Evolutionary conservation across 1,139 yeast species (phyloP), one percentile per base, ranked within the genome.

Genomic region (Zhuliangozyma blackwelliae): DNA sequence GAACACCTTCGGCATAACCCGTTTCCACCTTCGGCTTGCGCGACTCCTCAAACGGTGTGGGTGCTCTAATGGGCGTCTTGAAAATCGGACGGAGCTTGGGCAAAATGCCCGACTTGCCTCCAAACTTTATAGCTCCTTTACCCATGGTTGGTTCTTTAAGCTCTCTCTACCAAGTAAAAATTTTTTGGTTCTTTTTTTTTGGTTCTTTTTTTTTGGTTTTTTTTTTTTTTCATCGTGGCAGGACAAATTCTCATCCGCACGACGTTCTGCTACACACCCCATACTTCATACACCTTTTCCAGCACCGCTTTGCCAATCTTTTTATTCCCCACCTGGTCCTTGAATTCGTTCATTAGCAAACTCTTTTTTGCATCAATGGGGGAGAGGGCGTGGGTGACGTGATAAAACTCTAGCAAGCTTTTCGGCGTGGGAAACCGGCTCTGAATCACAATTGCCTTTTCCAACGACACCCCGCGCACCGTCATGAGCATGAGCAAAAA

Each of bases 391-490:
- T 57, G 43, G 12, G 47, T 46, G 1, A 42, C 35, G 25, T 54
- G 58, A 44, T 53, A 67, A 36, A 43, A 67, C 22, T 65, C 65
- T 5, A 78, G 49, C 16, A 88, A 63, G 20, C 48, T 52, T 27
- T 62, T 59, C 0, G 96, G 95, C 0, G 95, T 86, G 6, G 75
- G 72, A 49, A 72, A 88, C 31, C 67, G 55, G 33, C 59, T 65
- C 56, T 90, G 97, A 7, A 94, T 79, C 4, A 79, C 77, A 9
- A 79, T 55, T 0, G 98, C 98, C 54, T 85, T 87, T 44, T 90
- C 97, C 31, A 88, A 62, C 0, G 96, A 79, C 1, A 92, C 69
- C 0, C 98, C 98, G 41, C 77, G 72, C 2, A 84, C 72, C 1
- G 90, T 72, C 84, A 89, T 78, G 21, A 94, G 68, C 82, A 88